Evolutionary conservation across 208 protist genomes (phyloP).

Genomic region (Leishmania mexicana): DNA sequence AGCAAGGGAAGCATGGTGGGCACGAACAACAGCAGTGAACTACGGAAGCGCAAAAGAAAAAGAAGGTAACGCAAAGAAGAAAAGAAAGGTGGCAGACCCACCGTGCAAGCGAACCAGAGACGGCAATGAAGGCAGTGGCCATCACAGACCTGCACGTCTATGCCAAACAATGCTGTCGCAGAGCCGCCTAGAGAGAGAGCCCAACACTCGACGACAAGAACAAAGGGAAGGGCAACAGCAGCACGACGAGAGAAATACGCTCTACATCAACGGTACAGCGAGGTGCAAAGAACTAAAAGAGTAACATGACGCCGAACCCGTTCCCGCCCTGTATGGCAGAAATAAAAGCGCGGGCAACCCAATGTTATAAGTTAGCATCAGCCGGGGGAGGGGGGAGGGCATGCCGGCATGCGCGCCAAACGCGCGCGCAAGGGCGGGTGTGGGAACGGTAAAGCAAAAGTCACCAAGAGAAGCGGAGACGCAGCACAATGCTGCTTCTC

Average conservation of each 20-base stretch:
- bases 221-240: neutral
- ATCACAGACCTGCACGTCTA: neutral
- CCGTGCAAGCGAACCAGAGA: conserved; percentile 9
- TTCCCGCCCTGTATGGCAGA: too few species aligned
- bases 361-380: neutral
- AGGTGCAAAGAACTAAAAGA: neutral
- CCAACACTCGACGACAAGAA: neutral
- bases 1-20: neutral
- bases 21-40: neutral
- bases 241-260: neutral
- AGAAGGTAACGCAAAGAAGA: neutral
- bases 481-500: neutral
- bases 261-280: neutral
- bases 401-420: neutral
- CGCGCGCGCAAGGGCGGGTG: neutral
- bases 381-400: too few species aligned
- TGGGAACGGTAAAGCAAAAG: neutral
- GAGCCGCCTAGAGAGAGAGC: neutral
- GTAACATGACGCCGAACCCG: neutral
- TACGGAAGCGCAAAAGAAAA: neutral
- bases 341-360: neutral
- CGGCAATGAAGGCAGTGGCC: conserved; percentile 4
- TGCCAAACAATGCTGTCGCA: neutral
- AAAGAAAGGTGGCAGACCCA: neutral
- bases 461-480: neutral